Conservation (phyloP, 139 green algal genomes). For the Closterium sp. region DNA sequence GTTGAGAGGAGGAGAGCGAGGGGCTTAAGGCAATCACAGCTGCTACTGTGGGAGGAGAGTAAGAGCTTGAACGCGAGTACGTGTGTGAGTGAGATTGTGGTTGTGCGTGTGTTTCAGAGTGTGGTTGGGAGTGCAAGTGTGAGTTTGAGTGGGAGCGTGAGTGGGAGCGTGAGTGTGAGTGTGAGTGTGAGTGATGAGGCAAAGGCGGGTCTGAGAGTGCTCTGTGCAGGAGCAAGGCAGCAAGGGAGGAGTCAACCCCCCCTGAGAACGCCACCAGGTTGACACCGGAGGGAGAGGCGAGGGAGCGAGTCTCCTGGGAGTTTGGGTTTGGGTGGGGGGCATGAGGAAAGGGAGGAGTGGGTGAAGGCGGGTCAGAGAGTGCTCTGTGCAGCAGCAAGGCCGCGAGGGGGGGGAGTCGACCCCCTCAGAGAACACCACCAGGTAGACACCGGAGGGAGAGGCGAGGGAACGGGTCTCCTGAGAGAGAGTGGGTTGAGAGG, state of each 20-base stretch:
- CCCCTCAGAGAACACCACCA: slow-evolving; percentile 41
- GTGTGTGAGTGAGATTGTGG: background rate
- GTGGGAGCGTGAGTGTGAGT: background rate
- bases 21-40: slow-evolving; percentile 22
- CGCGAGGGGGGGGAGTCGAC: slow-evolving; percentile 35
- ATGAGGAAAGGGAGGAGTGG: background rate
- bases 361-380: background rate
- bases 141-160: background rate
- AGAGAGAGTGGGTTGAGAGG: no score
- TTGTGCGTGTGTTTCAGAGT: background rate
- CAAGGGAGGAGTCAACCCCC: slow-evolving; percentile 41
- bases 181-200: background rate
- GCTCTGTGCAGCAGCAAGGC: background rate
- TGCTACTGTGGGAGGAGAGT: background rate
- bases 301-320: slow-evolving; percentile 10
- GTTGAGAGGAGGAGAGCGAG: slow-evolving; percentile 12
- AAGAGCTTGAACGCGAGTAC: background rate
- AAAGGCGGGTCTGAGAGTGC: background rate
- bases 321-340: no score
- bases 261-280: slow-evolving; percentile 49
- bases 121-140: background rate
- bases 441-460: background rate
- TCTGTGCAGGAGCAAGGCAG: background rate
- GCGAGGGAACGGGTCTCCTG: background rate
- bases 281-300: slow-evolving; percentile 3